Base-by-base conservation (phyloP, 495 filamentous ascomycete species). In the Penicillium tannophilum region DNA sequence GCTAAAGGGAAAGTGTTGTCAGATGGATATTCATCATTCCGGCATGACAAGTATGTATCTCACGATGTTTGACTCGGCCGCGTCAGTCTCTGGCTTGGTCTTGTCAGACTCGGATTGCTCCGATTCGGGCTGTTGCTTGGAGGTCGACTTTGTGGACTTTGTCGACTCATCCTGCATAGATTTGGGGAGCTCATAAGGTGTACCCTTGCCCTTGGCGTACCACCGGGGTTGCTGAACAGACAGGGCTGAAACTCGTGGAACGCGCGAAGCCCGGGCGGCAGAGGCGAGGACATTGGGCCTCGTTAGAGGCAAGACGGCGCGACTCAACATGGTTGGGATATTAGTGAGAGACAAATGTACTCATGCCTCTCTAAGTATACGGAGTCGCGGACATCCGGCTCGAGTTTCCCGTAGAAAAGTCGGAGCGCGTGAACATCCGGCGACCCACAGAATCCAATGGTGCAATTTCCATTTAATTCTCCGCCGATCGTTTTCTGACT, bases 131-230 rank as follows among this genome's bases (percentile, higher is more conserved):
- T 77, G 68, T 39, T 73, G 58, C 49, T 73, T 63, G 52, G 65
- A 30, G 44, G 66, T n/a, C 19, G 55, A 52, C 19, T 70, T 36
- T 45, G 64, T 68, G 45, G 64, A 35, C 50, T 66, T 60, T 35
- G 70, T 57, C 20, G 66, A 56, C 55, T 76, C 70, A 49, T 41
- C 39, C 39, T 41, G 39, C 39, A 36, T 10, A 10, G 70, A 68
- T 35, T 71, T 64, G 51, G 79, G 78, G 49, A 77, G 72, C 51
- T 75, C 75, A 60, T 79, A 81, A 1, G 77, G 73, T 54, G 76
- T 78, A 31, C 76, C 73, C 61, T 76, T 80, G 59, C 67, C 72
- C 63, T 82, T 79, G 49, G 79, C 78, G 63, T 82, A 84, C 55
- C 62, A 74, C 49, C 78, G 77, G 43, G 75, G 64, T 60, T 74